A percentile compares a stretch with the other conserved stretches of the same genome.
These are phyloP conservation scores for Epichloe sp. DNA, from an alignment of 2,329 filamentous ascomycete genomes.

Conservation along the genomic window DNA sequence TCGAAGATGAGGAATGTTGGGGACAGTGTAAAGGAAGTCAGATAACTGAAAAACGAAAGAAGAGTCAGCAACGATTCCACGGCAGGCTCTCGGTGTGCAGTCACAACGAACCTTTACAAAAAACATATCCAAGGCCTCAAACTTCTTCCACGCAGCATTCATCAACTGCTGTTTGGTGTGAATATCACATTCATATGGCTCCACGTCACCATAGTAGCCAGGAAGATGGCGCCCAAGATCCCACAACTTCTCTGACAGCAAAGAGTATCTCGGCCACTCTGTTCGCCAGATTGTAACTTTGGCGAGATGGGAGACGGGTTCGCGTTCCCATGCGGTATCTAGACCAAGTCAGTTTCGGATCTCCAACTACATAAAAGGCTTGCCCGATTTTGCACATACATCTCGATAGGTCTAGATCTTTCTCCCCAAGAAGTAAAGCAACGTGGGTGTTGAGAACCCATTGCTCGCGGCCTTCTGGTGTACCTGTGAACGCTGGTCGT, in stretches of 20 bases:
- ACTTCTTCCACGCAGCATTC: conserved; percentile 36
- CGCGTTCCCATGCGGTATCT: conserved; percentile 48
- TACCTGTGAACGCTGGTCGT: conserved; percentile 36
- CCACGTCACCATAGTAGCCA: conserved; percentile 34
- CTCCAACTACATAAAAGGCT: neutral
- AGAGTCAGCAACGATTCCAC: conserved; percentile 3
- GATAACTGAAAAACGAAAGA: conserved; percentile 31
- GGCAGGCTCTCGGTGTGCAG: neutral
- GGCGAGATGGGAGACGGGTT: conserved; percentile 37
- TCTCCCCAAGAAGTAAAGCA: conserved; percentile 50
- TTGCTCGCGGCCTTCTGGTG: conserved; percentile 45
- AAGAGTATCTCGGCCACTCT: conserved; percentile 42
- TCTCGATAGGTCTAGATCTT: conserved; percentile 45
- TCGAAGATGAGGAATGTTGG: conserved; percentile 44
- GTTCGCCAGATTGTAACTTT: conserved; percentile 48
- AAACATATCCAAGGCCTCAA: conserved; percentile 48
- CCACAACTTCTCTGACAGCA: conserved; percentile 36
- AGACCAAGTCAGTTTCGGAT: conserved; percentile 1
- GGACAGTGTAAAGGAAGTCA: conserved; percentile 46
- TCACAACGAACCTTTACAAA: conserved; percentile 44
- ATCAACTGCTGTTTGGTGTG: conserved; percentile 32
- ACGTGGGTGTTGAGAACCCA: conserved; percentile 55
- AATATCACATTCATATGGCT: conserved; percentile 31
- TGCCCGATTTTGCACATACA: conserved; percentile 27
- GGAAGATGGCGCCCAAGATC: conserved; percentile 40